phyloP scores from a whole-genome alignment of 2,329 filamentous ascomycete genomes.

The Colletotrichum cereale region DNA sequence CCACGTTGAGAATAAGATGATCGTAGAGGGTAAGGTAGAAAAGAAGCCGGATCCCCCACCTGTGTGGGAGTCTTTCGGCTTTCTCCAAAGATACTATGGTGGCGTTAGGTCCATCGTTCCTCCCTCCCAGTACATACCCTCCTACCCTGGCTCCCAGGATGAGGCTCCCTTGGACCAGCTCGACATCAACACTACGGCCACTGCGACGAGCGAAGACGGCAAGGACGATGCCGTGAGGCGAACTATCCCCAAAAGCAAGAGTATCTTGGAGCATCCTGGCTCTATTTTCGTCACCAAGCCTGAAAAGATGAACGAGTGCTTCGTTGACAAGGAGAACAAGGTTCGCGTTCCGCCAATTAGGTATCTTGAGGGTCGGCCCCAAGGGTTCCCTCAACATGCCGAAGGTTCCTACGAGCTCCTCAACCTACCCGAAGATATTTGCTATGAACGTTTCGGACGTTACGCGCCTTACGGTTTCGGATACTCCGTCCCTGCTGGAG shows the following conservation, averaged over 20 bases:
- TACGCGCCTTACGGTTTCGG: constrained; percentile 91
- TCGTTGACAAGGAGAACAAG: constrained; percentile 76
- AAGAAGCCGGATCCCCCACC: constrained; percentile 74
- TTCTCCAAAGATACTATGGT: constrained; percentile 90
- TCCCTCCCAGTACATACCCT: constrained; percentile 75
- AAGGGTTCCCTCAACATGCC: constrained; percentile 86
- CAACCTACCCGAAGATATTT: constrained; percentile 84
- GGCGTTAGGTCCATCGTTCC: constrained; percentile 81
- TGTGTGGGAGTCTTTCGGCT: constrained; percentile 86
- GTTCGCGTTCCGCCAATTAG: constrained; percentile 77
- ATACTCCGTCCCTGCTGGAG: constrained; percentile 83
- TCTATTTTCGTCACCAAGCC: constrained; percentile 51
- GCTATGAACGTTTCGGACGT: constrained; percentile 91
- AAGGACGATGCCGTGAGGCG: constrained; percentile 48
- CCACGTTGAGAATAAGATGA: constrained; percentile 74
- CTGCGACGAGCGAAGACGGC: constrained; percentile 42
- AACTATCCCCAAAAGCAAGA: constrained; percentile 60
- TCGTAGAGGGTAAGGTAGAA: constrained; percentile 68
- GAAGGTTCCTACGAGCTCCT: constrained; percentile 90
- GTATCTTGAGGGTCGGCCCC: constrained; percentile 81
- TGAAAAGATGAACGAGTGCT: constrained; percentile 80
- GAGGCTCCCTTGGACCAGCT: constrained; percentile 62
- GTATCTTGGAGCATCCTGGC: constrained; percentile 62
- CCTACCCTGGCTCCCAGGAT: constrained; percentile 80
- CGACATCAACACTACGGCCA: constrained; percentile 52